A percentile compares a stretch with the other conserved stretches of the same genome.
Evolutionary conservation across 176 grass and related monocot species (phyloP).

Genomic region (Eleusine coracana): DNA sequence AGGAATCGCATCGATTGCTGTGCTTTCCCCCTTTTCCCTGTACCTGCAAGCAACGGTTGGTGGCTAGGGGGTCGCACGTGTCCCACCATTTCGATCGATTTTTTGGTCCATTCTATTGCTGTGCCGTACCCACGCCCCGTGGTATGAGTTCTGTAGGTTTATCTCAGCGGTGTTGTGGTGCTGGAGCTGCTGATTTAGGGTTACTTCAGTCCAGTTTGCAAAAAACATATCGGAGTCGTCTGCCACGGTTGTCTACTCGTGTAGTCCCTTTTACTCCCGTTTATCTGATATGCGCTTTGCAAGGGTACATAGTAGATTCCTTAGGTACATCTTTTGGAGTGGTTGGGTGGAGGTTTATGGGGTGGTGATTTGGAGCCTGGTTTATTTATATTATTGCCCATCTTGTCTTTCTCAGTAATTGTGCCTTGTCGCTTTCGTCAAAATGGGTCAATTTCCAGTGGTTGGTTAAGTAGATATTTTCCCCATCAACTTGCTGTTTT

Average conservation of each 20-base stretch:
- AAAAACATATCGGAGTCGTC: background rate
- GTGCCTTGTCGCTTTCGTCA: slow-evolving; percentile 4
- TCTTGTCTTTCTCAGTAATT: background rate
- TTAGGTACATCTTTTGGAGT: background rate
- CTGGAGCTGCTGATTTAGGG: background rate
- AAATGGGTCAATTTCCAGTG: slow-evolving; percentile 25
- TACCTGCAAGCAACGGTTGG: background rate
- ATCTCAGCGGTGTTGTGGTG: background rate
- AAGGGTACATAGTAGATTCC: background rate
- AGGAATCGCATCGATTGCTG: slow-evolving; percentile 7
- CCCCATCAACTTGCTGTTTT: background rate
- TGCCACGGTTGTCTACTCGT: background rate
- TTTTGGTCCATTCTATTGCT: background rate
- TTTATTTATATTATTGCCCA: slow-evolving; percentile 12
- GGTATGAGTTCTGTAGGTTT: background rate
- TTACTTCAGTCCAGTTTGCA: background rate
- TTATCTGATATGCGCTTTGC: background rate
- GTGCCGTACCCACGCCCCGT: background rate
- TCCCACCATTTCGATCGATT: background rate
- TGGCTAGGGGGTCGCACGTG: background rate
- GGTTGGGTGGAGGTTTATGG: background rate
- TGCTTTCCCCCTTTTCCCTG: background rate
- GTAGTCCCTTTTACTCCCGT: background rate
- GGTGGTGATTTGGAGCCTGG: background rate
- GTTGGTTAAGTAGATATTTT: slow-evolving; percentile 24